Evolutionary conservation across 352 stramenopile genomes (phyloP).

Genomic region (Thalassiosira allenii): DNA sequence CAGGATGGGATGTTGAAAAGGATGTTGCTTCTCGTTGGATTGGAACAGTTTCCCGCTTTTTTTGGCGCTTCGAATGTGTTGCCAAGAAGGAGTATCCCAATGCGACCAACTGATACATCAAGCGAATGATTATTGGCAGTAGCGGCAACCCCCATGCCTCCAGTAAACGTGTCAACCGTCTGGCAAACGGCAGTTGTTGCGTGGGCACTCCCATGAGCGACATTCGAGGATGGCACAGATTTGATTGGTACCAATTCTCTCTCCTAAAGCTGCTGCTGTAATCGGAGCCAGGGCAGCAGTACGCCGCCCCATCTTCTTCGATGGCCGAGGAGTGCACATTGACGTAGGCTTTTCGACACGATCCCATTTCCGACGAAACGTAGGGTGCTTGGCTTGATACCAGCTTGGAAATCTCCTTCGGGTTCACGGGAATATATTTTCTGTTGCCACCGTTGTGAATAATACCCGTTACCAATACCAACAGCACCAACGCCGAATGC

Average conservation of each 20-base stretch:
- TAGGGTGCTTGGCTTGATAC: background rate
- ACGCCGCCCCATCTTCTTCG: constrained; percentile 51
- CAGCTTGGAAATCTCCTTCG: constrained; percentile 30
- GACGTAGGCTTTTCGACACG: constrained; percentile 71
- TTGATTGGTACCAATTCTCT: too few species aligned
- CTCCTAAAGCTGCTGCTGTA: constrained; percentile 12
- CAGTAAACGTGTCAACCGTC: constrained; percentile 63
- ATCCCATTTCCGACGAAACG: constrained; percentile 3
- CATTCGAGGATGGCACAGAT: constrained; percentile 44
- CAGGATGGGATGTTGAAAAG: constrained; percentile 2
- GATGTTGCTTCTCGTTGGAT: constrained; percentile 29
- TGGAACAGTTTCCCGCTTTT: background rate
- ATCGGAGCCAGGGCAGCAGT: constrained; percentile 61
- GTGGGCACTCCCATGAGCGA: constrained; percentile 36
- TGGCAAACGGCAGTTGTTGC: constrained; percentile 55
- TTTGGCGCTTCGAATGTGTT: constrained; percentile 8
- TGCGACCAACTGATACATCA: constrained; percentile 43
- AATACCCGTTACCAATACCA: constrained; percentile 33
- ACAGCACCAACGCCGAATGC: constrained; percentile 25
- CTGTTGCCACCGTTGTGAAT: constrained; percentile 53
- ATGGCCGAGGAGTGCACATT: constrained; percentile 70
- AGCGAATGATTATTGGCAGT: constrained; percentile 73
- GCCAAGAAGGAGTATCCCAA: background rate
- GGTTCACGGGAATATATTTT: constrained; percentile 76
- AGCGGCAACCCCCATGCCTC: constrained; percentile 79